phyloP scores from a whole-genome alignment of 2,329 filamentous ascomycete genomes.

The Aureobasidium sp. region DNA sequence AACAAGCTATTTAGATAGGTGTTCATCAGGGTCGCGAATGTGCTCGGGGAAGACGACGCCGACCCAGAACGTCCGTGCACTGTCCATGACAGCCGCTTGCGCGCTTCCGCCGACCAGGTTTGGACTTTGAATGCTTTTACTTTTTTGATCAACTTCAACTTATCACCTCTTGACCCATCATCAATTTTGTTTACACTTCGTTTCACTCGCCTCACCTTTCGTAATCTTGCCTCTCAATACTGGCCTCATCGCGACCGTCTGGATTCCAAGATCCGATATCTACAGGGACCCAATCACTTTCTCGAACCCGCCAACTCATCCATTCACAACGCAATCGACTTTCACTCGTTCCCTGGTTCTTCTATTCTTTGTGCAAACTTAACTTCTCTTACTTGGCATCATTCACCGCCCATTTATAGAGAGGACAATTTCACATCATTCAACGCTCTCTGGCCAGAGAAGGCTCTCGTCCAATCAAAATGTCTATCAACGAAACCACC shows the following conservation, averaged over 20 bases:
- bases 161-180: neutral
- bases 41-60: neutral
- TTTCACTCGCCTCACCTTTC: neutral
- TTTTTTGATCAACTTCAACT: neutral
- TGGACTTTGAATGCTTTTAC: neutral
- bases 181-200: neutral
- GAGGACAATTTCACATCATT: neutral
- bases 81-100: neutral
- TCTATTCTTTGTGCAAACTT: neutral
- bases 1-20: neutral
- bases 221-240: neutral
- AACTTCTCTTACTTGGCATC: too few relatives aligned
- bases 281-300: neutral
- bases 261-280: neutral
- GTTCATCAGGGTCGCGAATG: constrained; percentile 9
- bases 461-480: neutral
- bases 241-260: neutral
- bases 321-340: neutral
- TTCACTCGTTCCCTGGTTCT: neutral
- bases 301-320: neutral
- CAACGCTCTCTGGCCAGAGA: neutral
- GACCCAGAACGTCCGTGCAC: neutral
- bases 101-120: neutral
- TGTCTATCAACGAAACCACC: neutral
- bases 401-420: neutral